Evolutionary conservation across 345 rosid species (phyloP).

Genomic region (Citrus medica): DNA sequence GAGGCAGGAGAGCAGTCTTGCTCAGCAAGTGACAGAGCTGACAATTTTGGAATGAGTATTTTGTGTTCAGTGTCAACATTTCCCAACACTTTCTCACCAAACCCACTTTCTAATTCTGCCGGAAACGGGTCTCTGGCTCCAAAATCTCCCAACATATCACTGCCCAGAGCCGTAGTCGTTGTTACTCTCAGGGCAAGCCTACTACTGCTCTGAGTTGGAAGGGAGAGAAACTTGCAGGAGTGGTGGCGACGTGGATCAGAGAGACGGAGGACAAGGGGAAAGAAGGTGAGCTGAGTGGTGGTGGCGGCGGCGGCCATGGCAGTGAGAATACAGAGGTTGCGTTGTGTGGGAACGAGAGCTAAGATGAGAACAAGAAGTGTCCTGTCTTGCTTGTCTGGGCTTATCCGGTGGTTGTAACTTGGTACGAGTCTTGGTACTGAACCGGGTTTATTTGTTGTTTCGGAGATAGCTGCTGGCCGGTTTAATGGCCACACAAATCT

Average conservation of each 20-base stretch:
- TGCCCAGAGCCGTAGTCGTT: slow-evolving; percentile 20
- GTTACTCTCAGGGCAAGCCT: slow-evolving; percentile 12
- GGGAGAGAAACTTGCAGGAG: not conserved
- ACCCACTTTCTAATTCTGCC: slow-evolving; percentile 71
- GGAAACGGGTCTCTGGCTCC: slow-evolving; percentile 78
- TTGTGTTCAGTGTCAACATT: slow-evolving; percentile 65
- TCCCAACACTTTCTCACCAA: slow-evolving; percentile 83
- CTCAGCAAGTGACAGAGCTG: slow-evolving; percentile 74
- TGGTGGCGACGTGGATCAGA: slow-evolving; percentile 21
- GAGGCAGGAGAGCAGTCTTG: slow-evolving; percentile 62
- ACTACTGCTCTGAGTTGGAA: slow-evolving; percentile 1
- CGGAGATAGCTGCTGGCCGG: not conserved
- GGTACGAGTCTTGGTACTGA: not conserved
- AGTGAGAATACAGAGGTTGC: not conserved
- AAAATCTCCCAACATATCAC: slow-evolving; percentile 54
- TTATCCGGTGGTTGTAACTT: slow-evolving; percentile 22
- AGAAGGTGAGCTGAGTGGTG: slow-evolving; percentile 26
- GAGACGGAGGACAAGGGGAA: slow-evolving; percentile 16
- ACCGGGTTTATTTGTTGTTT: slow-evolving; percentile 8
- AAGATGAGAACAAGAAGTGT: not conserved
- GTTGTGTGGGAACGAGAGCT: not conserved
- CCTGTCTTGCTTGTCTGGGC: not conserved
- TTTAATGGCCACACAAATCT: not conserved
- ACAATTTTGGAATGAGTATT: slow-evolving; percentile 71
- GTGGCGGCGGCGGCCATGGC: slow-evolving; percentile 26